phyloP scores from a whole-genome alignment of 495 filamentous ascomycete genomes.

The Podospora pseudopauciseta region DNA sequence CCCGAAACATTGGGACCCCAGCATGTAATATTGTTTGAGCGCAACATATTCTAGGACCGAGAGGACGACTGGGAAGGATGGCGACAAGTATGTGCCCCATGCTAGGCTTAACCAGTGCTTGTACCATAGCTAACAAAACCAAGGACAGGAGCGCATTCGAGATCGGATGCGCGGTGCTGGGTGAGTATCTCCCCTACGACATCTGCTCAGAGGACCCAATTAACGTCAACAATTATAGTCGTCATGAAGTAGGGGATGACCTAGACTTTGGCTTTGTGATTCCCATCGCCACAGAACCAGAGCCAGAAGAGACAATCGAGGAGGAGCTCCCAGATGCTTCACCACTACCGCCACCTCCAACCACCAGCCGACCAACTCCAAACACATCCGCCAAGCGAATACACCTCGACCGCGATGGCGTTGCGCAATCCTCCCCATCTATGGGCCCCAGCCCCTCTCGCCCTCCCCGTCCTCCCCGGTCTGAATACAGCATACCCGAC shows the following conservation, averaged over 20 bases:
- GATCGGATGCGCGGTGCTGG: slow-evolving; percentile 10
- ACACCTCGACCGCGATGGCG: slow-evolving; percentile 2
- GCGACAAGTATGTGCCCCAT: slow-evolving; percentile 3
- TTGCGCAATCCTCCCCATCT: background rate
- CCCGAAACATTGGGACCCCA: background rate
- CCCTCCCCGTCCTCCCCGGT: background rate
- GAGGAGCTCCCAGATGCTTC: slow-evolving; percentile 4
- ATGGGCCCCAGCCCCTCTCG: background rate
- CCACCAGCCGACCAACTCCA: background rate
- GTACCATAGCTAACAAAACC: background rate
- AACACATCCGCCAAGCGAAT: slow-evolving; percentile 6
- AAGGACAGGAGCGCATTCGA: slow-evolving; percentile 11
- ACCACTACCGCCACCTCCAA: background rate
- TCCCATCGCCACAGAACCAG: background rate
- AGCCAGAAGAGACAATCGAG: background rate
- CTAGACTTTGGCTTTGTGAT: slow-evolving; percentile 7
- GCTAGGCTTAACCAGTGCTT: background rate
- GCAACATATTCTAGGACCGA: background rate
- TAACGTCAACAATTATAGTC: background rate
- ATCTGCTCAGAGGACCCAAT: background rate
- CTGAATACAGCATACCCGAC: background rate
- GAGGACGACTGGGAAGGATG: background rate
- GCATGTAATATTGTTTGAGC: background rate
- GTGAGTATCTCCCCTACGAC: background rate
- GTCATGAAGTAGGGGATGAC: background rate